These are phyloP conservation scores for Magnusiomyces fungicola DNA, from an alignment of 1,139 yeast genomes.

Conservation along the genomic window DNA sequence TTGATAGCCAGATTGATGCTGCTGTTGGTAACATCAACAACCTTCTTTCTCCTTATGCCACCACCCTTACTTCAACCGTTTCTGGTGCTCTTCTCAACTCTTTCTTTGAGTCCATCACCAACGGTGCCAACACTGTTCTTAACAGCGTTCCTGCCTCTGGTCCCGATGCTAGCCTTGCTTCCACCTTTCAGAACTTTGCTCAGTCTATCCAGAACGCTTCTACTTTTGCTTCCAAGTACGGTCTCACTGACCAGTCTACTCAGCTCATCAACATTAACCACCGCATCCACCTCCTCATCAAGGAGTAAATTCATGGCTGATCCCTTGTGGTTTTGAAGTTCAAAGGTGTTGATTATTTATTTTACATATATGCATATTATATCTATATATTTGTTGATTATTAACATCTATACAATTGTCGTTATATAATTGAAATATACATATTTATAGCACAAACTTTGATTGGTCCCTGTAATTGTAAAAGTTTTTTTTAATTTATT, in stretches of 20 bases:
- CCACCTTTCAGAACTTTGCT: conserved; percentile 15
- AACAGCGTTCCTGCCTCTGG: conserved; percentile 22
- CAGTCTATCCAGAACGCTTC: conserved; percentile 17
- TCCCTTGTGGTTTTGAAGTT: neutral
- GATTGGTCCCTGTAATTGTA: too few relatives aligned
- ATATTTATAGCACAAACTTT: neutral
- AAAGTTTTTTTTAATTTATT: conserved; percentile 4
- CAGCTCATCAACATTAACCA: conserved; percentile 15
- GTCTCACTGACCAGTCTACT: conserved; percentile 13
- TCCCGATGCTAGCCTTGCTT: conserved; percentile 13
- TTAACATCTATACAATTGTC: neutral
- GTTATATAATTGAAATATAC: neutral
- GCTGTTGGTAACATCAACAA: conserved; percentile 24
- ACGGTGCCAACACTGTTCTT: conserved; percentile 30
- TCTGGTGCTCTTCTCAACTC: conserved; percentile 26
- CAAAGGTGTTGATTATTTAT: neutral
- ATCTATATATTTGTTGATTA: neutral
- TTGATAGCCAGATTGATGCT: conserved; percentile 32
- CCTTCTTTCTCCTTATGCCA: conserved; percentile 23
- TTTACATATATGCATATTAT: neutral
- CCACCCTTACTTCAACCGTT: conserved; percentile 23
- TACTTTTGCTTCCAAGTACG: conserved; percentile 15
- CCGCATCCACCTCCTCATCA: conserved; percentile 13
- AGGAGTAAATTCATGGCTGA: neutral
- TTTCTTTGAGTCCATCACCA: conserved; percentile 29